A percentile compares a stretch with the other conserved stretches of the same genome.
Conservation (phyloP, 2,329 filamentous ascomycete species). For the Epichloe brachyelytri region DNA sequence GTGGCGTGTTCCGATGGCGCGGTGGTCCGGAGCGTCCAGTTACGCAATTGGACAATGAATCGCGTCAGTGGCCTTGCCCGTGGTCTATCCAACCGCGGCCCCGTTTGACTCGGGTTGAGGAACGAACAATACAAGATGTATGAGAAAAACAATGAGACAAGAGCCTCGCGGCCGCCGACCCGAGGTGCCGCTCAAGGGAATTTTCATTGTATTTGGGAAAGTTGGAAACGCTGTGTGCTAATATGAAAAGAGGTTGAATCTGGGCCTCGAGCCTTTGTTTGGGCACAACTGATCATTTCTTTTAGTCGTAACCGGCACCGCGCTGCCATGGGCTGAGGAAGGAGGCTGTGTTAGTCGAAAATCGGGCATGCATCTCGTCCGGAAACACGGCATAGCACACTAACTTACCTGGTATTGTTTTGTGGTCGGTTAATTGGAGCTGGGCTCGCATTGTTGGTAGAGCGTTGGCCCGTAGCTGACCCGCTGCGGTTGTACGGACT, state of each 20-base stretch:
- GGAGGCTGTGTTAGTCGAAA: constrained; percentile 8
- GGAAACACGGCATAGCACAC: too few relatives aligned
- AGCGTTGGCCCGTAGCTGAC: constrained; percentile 13
- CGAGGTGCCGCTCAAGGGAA: background rate
- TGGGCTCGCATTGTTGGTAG: constrained; percentile 21
- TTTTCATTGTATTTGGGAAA: background rate
- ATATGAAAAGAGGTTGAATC: too few relatives aligned
- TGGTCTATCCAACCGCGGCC: background rate
- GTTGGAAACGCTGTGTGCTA: background rate
- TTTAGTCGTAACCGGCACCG: constrained; percentile 30
- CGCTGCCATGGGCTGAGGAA: constrained; percentile 29
- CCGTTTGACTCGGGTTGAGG: background rate
- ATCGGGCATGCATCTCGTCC: too few relatives aligned
- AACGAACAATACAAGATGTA: background rate
- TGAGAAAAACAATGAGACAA: background rate
- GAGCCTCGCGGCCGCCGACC: background rate
- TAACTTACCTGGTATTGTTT: constrained; percentile 26
- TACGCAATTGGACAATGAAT: background rate
- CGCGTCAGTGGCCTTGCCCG: background rate
- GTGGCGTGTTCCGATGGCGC: background rate
- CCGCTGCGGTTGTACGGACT: constrained; percentile 18
- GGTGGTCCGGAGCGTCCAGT: background rate
- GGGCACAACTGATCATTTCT: background rate
- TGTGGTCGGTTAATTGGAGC: constrained; percentile 21
- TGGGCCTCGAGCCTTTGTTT: background rate